Percentiles rank a stretch among this genome's conserved stretches.
These are phyloP conservation scores for Paxillus ammoniavirescens DNA, from an alignment of 768 basidiomycete genomes.

Conservation along the genomic window DNA sequence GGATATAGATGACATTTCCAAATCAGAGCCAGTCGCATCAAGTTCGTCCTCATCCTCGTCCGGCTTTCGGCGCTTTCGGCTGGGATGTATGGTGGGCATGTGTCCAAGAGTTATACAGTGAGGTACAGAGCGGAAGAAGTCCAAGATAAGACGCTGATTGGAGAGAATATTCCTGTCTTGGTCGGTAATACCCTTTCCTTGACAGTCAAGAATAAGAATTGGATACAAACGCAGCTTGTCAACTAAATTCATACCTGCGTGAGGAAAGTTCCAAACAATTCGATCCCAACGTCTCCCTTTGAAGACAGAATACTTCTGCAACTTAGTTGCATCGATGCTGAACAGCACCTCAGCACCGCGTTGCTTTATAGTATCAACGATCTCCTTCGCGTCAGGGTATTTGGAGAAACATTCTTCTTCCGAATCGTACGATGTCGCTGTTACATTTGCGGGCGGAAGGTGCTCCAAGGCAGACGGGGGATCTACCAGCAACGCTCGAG, in stretches of 20 bases:
- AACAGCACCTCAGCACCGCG: conserved; percentile 75
- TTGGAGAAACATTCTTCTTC: conserved; percentile 76
- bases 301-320: conserved; percentile 58
- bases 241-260: conserved; percentile 65
- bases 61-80: conserved; percentile 45
- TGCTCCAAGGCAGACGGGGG: conserved; percentile 45
- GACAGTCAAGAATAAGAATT: neutral
- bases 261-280: conserved; percentile 95
- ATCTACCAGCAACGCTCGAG: conserved; percentile 62
- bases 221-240: neutral
- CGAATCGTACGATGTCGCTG: conserved; percentile 84
- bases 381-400: conserved; percentile 70
- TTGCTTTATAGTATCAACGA: conserved; percentile 51
- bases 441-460: conserved; percentile 64
- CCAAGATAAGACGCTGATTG: conserved; percentile 82
- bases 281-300: conserved; percentile 70
- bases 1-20: conserved; percentile 2
- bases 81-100: conserved; percentile 39
- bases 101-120: conserved; percentile 58
- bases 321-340: conserved; percentile 76
- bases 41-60: conserved; percentile 47
- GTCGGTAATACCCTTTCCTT: conserved; percentile 88
- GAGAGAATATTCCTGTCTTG: conserved; percentile 90
- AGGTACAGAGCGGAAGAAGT: conserved; percentile 75
- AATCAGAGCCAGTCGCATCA: conserved; percentile 16